These are phyloP conservation scores for Oidiodendron maius DNA, from an alignment of 495 filamentous ascomycete species.

Conservation along the genomic window DNA sequence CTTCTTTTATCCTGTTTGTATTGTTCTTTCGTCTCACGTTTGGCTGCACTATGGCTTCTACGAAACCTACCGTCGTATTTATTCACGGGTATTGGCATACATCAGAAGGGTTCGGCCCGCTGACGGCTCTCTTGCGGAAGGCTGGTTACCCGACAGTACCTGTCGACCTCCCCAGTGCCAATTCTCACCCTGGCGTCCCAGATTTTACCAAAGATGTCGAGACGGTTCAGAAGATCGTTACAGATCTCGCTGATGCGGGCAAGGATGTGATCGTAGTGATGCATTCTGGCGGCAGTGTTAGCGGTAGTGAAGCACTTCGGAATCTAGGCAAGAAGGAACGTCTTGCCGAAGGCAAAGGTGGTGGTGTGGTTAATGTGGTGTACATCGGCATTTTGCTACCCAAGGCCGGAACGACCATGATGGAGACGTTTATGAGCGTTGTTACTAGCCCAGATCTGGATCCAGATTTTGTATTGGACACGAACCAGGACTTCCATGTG, in stretches of 20 bases:
- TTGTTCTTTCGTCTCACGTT: too few species aligned
- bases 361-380: background rate
- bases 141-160: background rate
- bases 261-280: constrained; percentile 5
- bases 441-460: constrained; percentile 3
- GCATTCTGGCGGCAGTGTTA: constrained; percentile 2
- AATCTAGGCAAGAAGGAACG: constrained; percentile 1
- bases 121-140: background rate
- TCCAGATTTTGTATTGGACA: constrained; percentile 1
- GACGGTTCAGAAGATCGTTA: background rate
- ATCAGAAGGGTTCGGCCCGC: background rate
- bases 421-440: background rate
- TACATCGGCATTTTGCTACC: constrained; percentile 5
- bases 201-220: background rate
- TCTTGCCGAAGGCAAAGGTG: background rate
- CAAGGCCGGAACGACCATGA: background rate
- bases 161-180: constrained; percentile 1
- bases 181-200: background rate
- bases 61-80: constrained; percentile 5
- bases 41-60: background rate
- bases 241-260: background rate
- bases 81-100: constrained; percentile 6
- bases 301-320: constrained; percentile 1
- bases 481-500: background rate
- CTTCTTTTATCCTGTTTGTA: too few species aligned